phyloP scores from a whole-genome alignment of 1,284 basidiomycete genomes.

The Boletus sp. region DNA sequence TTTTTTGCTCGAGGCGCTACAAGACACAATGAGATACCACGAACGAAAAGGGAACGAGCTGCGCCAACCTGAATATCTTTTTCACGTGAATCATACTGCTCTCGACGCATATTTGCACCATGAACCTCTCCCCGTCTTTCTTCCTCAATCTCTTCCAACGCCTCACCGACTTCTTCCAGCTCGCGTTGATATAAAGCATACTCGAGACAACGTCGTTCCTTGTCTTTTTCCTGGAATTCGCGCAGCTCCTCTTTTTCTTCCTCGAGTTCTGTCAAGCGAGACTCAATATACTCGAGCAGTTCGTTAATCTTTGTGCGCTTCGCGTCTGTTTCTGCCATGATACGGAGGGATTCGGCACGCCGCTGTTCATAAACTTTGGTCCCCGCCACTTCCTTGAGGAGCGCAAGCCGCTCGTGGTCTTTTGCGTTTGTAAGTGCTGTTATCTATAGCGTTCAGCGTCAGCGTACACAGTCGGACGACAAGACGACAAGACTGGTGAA shows the following conservation, averaged over 20 bases:
- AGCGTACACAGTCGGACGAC: not conserved
- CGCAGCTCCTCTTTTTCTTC: constrained; percentile 97
- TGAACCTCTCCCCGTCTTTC: constrained; percentile 83
- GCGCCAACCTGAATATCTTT: constrained; percentile 71
- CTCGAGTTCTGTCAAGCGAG: constrained; percentile 86
- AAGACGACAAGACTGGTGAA: constrained; percentile 28
- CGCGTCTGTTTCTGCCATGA: constrained; percentile 94
- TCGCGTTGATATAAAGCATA: constrained; percentile 93
- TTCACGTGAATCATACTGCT: constrained; percentile 81
- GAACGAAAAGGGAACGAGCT: constrained; percentile 4
- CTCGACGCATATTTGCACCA: constrained; percentile 73
- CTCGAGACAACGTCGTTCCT: constrained; percentile 91
- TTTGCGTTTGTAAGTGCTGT: constrained; percentile 97
- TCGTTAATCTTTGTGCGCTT: constrained; percentile 92
- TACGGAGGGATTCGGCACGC: constrained; percentile 85
- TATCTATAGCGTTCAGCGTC: constrained; percentile 52
- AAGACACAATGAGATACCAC: constrained; percentile 3
- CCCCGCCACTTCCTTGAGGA: constrained; percentile 97
- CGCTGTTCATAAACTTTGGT: constrained; percentile 98
- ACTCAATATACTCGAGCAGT: constrained; percentile 87
- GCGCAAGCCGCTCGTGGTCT: constrained; percentile 87
- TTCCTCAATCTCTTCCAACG: constrained; percentile 80
- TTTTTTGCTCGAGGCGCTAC: constrained; percentile 71
- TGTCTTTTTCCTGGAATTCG: constrained; percentile 94
- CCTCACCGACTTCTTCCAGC: constrained; percentile 81